A percentile compares a stretch with the other conserved stretches of the same genome.
Conservation (phyloP, 192 early-diverging fungal genomes). For the Spizellomyces punctatus region DNA sequence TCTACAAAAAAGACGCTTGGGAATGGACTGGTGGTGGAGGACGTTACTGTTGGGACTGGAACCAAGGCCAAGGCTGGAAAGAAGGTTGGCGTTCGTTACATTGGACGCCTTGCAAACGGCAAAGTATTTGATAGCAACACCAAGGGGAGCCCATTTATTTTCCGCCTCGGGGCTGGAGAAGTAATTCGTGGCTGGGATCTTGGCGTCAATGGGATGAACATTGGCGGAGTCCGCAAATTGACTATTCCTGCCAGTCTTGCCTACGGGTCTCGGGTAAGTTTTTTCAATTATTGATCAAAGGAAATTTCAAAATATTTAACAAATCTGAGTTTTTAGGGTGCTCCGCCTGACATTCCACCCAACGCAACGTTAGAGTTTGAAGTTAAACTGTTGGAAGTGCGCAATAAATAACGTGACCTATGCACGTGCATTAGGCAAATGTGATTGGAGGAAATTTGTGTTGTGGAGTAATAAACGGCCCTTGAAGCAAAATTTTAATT, state of each 20-base stretch:
- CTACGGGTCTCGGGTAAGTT: constrained; percentile 51
- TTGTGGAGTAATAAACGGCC: too few species aligned
- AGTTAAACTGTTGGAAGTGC: constrained; percentile 74
- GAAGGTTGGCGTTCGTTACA: constrained; percentile 85
- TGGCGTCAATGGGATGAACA: constrained; percentile 83
- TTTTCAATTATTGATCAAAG: background rate
- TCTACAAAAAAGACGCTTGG: constrained; percentile 51
- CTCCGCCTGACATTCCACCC: constrained; percentile 86
- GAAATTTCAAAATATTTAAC: background rate
- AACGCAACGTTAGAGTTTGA: constrained; percentile 92
- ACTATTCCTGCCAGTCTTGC: constrained; percentile 83
- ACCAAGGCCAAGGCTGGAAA: constrained; percentile 67
- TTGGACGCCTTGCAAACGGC: constrained; percentile 89
- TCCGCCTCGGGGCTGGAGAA: constrained; percentile 81
- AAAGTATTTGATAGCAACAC: constrained; percentile 97
- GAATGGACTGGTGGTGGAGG: constrained; percentile 84
- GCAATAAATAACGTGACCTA: background rate
- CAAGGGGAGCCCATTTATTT: constrained; percentile 85
- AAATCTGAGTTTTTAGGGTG: constrained; percentile 53
- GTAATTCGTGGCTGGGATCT: constrained; percentile 98
- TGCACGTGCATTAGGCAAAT: too few species aligned
- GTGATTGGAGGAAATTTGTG: too few species aligned
- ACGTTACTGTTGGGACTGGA: constrained; percentile 69
- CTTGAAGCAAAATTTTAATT: too few species aligned
- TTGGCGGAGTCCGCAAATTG: constrained; percentile 88